phyloP scores from a whole-genome alignment of 2,329 filamentous ascomycete species.

The Dothistroma pini region DNA sequence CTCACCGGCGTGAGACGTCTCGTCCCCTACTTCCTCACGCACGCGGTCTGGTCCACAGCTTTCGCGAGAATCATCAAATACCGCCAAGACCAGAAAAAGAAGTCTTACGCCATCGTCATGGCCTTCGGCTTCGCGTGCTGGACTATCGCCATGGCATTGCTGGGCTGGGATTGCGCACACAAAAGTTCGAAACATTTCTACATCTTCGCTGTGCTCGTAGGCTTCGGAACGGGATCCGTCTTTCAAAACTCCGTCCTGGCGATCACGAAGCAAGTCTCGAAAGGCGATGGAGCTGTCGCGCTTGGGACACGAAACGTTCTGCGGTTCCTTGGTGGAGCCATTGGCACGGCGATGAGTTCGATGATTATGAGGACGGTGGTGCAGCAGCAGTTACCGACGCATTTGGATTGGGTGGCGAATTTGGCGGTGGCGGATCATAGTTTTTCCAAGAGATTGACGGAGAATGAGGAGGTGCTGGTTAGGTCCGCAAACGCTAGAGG shows the following conservation, averaged over 20 bases:
- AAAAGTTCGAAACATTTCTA: neutral
- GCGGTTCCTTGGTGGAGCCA: constrained; percentile 23
- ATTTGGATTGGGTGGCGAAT: constrained; percentile 7
- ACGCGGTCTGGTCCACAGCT: constrained; percentile 20
- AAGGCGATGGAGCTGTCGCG: constrained; percentile 18
- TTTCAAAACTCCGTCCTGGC: constrained; percentile 28
- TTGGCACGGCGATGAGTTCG: constrained; percentile 23
- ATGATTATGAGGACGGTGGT: constrained; percentile 11
- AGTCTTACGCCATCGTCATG: constrained; percentile 21
- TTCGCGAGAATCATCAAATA: constrained; percentile 16
- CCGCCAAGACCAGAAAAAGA: constrained; percentile 5
- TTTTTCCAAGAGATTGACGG: constrained; percentile 3
- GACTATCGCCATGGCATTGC: constrained; percentile 17
- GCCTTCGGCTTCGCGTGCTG: constrained; percentile 20
- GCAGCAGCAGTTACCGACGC: constrained; percentile 5
- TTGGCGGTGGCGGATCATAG: constrained; percentile 16
- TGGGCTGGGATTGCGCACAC: constrained; percentile 3
- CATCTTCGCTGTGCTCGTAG: constrained; percentile 18
- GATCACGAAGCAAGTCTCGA: constrained; percentile 20
- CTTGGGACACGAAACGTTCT: constrained; percentile 24
- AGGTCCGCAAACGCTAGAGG: constrained; percentile 14
- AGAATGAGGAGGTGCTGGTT: constrained; percentile 4
- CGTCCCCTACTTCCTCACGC: constrained; percentile 22
- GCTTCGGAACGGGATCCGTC: constrained; percentile 22
- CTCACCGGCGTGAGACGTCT: constrained; percentile 15